Evolutionary conservation across 2,329 filamentous ascomycete genomes (phyloP).

Genomic region (Nemania serpens): DNA sequence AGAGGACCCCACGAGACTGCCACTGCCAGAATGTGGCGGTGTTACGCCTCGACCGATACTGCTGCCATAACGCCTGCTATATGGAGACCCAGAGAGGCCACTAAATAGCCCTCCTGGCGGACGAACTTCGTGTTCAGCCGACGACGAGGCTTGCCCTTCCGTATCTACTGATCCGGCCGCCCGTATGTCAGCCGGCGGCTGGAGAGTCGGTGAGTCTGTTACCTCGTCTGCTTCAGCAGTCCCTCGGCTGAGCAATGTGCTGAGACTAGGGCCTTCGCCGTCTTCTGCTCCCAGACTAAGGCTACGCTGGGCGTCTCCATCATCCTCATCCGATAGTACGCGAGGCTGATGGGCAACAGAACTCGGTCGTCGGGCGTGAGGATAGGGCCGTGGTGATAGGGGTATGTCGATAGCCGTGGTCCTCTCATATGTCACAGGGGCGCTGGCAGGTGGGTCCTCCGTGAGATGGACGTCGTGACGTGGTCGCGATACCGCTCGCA

Average conservation of each 20-base stretch:
- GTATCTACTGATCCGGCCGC: slow-evolving; percentile 46
- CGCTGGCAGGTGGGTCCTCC: slow-evolving; percentile 45
- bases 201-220: slow-evolving; percentile 43
- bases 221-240: slow-evolving; percentile 46
- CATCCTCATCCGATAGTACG: slow-evolving; percentile 60
- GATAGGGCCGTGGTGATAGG: slow-evolving; percentile 65
- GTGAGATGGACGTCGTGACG: slow-evolving; percentile 35
- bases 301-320: slow-evolving; percentile 66
- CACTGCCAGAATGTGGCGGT: slow-evolving; percentile 42
- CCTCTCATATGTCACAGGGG: slow-evolving; percentile 51
- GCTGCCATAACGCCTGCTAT: slow-evolving; percentile 51
- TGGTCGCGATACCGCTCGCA: slow-evolving; percentile 36
- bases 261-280: slow-evolving; percentile 67
- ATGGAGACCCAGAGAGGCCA: slow-evolving; percentile 50
- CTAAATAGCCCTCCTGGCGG: slow-evolving; percentile 51
- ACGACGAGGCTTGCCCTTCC: slow-evolving; percentile 47
- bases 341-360: slow-evolving; percentile 70
- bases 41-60: slow-evolving; percentile 42
- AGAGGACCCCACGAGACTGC: slow-evolving; percentile 41
- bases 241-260: slow-evolving; percentile 59
- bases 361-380: slow-evolving; percentile 66
- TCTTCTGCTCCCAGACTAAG: slow-evolving; percentile 70
- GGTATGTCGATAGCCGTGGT: slow-evolving; percentile 75
- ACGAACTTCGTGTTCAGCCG: slow-evolving; percentile 49
- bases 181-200: slow-evolving; percentile 50